These are phyloP conservation scores for Leccinum variicolor DNA, from an alignment of 768 basidiomycete species.

Conservation along the genomic window DNA sequence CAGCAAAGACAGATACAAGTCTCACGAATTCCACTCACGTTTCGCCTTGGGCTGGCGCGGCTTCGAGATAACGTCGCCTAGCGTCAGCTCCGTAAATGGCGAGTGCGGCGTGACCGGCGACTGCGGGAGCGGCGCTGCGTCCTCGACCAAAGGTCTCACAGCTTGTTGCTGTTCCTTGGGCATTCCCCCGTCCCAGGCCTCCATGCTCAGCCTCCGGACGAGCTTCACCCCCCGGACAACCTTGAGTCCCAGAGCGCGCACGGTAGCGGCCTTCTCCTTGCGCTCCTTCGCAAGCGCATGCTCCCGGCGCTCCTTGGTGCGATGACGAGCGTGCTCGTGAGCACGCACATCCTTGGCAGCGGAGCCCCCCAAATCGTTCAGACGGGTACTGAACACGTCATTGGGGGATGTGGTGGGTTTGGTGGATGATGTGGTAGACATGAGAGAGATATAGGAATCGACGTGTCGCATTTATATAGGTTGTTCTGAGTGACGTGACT, in stretches of 20 bases:
- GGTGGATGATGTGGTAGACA: conserved; percentile 28
- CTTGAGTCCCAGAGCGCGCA: conserved; percentile 20
- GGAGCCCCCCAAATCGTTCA: conserved; percentile 12
- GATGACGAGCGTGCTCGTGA: conserved; percentile 33
- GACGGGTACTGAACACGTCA: conserved; percentile 15
- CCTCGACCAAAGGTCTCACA: neutral
- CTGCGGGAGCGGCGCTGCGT: neutral
- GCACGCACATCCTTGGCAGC: conserved; percentile 30
- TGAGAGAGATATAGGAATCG: conserved; percentile 15
- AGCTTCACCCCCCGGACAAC: conserved; percentile 12
- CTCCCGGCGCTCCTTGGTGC: conserved; percentile 30
- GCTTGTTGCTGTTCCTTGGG: neutral
- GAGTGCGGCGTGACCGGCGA: neutral
- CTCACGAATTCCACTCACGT: conserved; percentile 13
- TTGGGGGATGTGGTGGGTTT: conserved; percentile 18
- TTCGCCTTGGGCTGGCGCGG: conserved; percentile 23
- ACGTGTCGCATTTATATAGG: conserved; percentile 30
- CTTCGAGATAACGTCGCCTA: conserved; percentile 26
- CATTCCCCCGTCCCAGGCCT: conserved; percentile 27
- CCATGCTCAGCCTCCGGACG: conserved; percentile 25
- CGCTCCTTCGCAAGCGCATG: conserved; percentile 30
- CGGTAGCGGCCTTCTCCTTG: conserved; percentile 25
- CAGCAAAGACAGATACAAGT: neutral
- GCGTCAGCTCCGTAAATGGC: conserved; percentile 20
- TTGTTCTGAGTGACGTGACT: conserved; percentile 20